A percentile compares a stretch with the other conserved stretches of the same genome.
Evolutionary conservation across 202 grass and related monocot species (phyloP).

Genomic region (Dendrocalamus latiflorus): DNA sequence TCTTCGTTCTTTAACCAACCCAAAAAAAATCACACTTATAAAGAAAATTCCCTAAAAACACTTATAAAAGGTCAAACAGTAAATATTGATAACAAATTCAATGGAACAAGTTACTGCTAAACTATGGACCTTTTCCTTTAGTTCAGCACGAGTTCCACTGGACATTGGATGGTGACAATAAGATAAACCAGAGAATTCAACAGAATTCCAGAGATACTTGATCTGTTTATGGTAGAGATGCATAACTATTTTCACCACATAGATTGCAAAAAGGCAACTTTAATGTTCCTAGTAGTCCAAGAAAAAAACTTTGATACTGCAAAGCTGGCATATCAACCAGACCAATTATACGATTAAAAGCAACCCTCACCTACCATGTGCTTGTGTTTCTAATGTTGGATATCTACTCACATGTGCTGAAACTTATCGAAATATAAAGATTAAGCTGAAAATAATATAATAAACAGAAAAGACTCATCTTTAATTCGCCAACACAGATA

Average conservation of each 20-base stretch:
- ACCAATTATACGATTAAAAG: not conserved
- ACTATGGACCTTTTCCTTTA: not conserved
- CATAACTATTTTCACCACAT: not conserved
- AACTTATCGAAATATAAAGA: not conserved
- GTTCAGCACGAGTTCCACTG: conserved; percentile 11
- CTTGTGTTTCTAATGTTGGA: not conserved
- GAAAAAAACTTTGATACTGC: not conserved
- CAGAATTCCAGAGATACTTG: not conserved
- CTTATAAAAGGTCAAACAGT: not conserved
- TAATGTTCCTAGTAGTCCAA: not conserved
- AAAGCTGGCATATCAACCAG: not conserved
- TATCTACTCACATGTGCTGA: not conserved
- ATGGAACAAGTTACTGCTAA: not conserved
- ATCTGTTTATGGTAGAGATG: not conserved
- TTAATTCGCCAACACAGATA: not conserved
- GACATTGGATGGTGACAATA: not conserved
- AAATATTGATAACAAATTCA: conserved; percentile 7
- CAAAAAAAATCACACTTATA: not conserved
- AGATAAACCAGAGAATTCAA: not conserved
- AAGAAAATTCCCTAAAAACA: not conserved
- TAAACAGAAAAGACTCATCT: not conserved
- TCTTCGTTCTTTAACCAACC: not conserved
- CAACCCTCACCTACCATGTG: not conserved
- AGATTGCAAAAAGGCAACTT: not conserved
- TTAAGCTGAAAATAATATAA: not conserved